Evolutionary conservation across 192 early-diverging fungal species (phyloP), one percentile per base, ranked within the genome.

Genomic region (Haplosporangium gracile): DNA sequence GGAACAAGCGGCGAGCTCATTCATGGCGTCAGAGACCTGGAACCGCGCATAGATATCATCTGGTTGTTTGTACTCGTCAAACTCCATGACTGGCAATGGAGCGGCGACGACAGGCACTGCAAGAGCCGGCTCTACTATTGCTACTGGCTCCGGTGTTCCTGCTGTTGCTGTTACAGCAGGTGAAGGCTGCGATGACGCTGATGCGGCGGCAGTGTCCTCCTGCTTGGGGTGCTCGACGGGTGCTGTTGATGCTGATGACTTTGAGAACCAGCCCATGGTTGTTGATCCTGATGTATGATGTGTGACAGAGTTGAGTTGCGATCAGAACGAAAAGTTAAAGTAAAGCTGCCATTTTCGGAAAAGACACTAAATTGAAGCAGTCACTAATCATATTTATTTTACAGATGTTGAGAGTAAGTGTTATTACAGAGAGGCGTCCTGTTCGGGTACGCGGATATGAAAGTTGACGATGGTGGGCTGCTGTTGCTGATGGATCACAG

Each of bases 401-500:
- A 78, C 36, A 75, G 32, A 38, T 9, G n/a, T 39, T 42, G 76
- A 47, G 77, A 72, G 81, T 49, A 2, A 51, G 38, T 42, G 60
- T 26, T 65, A 29, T 65, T 65, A 65, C 60, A 65, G 60, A 32
- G 60, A 15, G 29, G 79, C 24, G 60, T 88, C 76, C 24, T 70
- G 42, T n/a, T 88, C 70, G 24, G 88, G 51, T 18, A 80, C 76
- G 55, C 88, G 75, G 16, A 91, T 81, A 79, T 92, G 91, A 68
- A 92, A 85, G 79, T 92, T 92, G 40, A 92, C 72, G n/a, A 88
- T 81, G 2, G 80, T 76, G 4, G 87, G 89, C 18, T 88, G 89
- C 68, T 84, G 60, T 13, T 88, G 74, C 9, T 78, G 71, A 26
- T 90, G 88, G 65, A 92, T 89, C 40, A 93, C 81, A 9, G 93